These are phyloP conservation scores for Chlorella variabilis DNA, from an alignment of 163 green algal genomes.

Conservation along the genomic window DNA sequence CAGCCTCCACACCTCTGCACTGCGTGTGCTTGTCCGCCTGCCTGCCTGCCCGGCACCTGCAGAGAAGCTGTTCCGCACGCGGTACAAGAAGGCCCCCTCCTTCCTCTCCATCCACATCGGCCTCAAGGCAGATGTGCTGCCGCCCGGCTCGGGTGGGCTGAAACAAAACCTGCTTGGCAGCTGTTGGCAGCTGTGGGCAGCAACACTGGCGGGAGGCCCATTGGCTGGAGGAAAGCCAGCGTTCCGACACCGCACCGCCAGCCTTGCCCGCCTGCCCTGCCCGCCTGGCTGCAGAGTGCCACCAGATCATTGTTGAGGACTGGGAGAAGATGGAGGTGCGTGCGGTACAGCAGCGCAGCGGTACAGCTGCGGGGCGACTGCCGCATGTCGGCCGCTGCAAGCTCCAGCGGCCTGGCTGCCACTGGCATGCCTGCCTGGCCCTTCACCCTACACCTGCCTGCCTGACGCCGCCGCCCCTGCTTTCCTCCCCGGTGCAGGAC, in stretches of 20 bases:
- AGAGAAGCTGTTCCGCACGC: slow-evolving; percentile 67
- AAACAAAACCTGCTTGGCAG: no score
- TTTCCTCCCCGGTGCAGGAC: slow-evolving; percentile 60
- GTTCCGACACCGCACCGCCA: no score
- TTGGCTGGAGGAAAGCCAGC: no score
- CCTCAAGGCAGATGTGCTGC: slow-evolving; percentile 72
- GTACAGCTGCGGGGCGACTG: not conserved
- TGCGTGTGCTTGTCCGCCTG: no score
- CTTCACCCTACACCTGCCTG: no score
- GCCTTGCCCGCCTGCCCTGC: no score
- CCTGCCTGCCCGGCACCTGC: not conserved
- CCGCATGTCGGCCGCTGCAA: no score
- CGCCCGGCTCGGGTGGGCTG: slow-evolving; percentile 45
- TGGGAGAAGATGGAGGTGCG: slow-evolving; percentile 71
- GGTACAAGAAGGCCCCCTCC: slow-evolving; percentile 94
- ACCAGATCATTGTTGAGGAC: slow-evolving; percentile 95
- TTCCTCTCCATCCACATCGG: slow-evolving; percentile 96
- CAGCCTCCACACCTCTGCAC: no score
- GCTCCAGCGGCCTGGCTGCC: no score
- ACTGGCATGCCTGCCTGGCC: no score
- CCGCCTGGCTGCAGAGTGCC: no score
- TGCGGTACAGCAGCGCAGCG: not conserved
- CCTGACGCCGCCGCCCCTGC: not conserved
- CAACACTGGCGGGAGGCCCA: no score
- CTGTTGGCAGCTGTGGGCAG: not conserved